Evolutionary conservation across 2,329 filamentous ascomycete genomes (phyloP).

Genomic region (Aureobasidium namibiae): DNA sequence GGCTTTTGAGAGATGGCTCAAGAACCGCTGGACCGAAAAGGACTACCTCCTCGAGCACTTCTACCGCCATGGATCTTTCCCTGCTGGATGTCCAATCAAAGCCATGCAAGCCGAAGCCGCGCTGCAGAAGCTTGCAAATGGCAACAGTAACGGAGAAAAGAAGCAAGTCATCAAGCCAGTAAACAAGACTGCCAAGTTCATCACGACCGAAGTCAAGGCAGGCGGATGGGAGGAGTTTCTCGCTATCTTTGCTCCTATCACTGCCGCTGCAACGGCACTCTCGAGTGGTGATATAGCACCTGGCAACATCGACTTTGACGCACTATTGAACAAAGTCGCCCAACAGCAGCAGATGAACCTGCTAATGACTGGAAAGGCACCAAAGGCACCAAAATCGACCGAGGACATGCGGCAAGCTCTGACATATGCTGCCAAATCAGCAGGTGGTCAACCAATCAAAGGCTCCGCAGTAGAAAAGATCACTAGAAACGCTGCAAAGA

Average conservation of each 20-base stretch:
- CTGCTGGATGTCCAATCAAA: constrained; percentile 47
- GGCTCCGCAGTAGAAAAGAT: constrained; percentile 8
- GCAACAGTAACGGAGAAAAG: constrained; percentile 18
- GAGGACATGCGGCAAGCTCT: constrained; percentile 25
- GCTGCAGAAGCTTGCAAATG: constrained; percentile 26
- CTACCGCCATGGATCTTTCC: constrained; percentile 65
- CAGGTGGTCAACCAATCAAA: background rate
- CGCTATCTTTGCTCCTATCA: constrained; percentile 44
- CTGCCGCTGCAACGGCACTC: constrained; percentile 41
- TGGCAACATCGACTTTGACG: constrained; percentile 28
- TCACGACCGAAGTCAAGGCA: constrained; percentile 42
- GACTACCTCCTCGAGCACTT: constrained; percentile 76
- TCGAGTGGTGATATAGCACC: constrained; percentile 35
- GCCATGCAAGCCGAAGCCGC: constrained; percentile 28
- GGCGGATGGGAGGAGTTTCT: constrained; percentile 45
- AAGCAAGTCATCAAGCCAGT: constrained; percentile 17
- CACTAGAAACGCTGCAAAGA: constrained; percentile 9
- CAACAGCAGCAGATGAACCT: constrained; percentile 26
- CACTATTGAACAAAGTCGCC: constrained; percentile 26
- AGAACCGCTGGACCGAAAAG: constrained; percentile 78
- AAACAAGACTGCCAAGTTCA: constrained; percentile 30
- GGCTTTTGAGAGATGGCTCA: constrained; percentile 70
- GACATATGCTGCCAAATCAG: constrained; percentile 20
- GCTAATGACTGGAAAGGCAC: constrained; percentile 20
- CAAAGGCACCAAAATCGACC: constrained; percentile 21